Evolutionary conservation across 305 asterid genomes (phyloP).

Genomic region (Salvia sclarea): DNA sequence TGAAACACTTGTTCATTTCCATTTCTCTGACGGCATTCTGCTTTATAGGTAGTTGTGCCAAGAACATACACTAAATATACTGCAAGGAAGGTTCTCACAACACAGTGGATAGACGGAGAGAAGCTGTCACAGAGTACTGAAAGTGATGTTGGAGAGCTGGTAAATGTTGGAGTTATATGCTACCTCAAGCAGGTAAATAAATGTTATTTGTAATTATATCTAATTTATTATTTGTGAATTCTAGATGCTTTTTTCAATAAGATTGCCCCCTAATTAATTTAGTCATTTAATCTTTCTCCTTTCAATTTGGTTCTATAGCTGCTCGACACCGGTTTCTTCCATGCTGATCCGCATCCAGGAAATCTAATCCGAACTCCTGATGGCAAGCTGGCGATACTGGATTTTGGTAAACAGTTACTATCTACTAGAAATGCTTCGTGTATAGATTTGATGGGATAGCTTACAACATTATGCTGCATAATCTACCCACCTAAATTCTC

Average conservation of each 20-base stretch:
- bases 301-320: slow-evolving; percentile 55
- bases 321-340: slow-evolving; percentile 98
- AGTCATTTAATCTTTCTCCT: slow-evolving; percentile 32
- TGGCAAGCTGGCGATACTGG: slow-evolving; percentile 94
- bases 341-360: slow-evolving; percentile 99
- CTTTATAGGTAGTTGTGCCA: slow-evolving; percentile 90
- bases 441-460: slow-evolving; percentile 6
- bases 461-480: not conserved
- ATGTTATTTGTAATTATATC: slow-evolving; percentile 4
- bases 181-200: slow-evolving; percentile 92
- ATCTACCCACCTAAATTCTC: not conserved
- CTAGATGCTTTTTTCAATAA: not conserved
- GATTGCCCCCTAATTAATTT: not conserved
- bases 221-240: not conserved
- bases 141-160: slow-evolving; percentile 96
- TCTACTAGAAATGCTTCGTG: slow-evolving; percentile 20
- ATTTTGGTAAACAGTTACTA: slow-evolving; percentile 65
- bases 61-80: slow-evolving; percentile 78
- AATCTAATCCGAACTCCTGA: slow-evolving; percentile 94
- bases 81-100: slow-evolving; percentile 95
- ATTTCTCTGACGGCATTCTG: slow-evolving; percentile 25
- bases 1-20: slow-evolving; percentile 12
- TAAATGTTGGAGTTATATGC: slow-evolving; percentile 99
- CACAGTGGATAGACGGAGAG: slow-evolving; percentile 94
- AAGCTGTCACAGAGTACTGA: slow-evolving; percentile 98